Percentiles rank a stretch among this genome's conserved stretches.
phyloP scores from a whole-genome alignment of 352 stramenopile genomes.

The Thalassiosira livingstoniorum region DNA sequence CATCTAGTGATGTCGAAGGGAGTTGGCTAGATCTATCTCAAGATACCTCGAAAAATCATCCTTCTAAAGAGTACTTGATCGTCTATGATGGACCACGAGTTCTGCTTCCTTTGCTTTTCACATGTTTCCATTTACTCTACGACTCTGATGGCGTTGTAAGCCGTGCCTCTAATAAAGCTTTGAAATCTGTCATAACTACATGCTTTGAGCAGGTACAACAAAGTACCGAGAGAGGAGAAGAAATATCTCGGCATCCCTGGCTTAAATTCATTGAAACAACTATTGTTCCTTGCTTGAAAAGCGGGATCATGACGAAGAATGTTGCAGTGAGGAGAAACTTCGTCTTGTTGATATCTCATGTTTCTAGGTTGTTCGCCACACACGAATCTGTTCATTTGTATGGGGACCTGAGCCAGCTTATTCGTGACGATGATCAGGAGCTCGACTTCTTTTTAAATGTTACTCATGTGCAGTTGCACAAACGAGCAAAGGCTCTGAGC shows the following conservation, averaged over 20 bases:
- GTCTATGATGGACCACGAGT: slow-evolving; percentile 44
- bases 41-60: slow-evolving; percentile 14
- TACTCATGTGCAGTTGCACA: slow-evolving; percentile 97
- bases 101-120: slow-evolving; percentile 77
- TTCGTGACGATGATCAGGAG: slow-evolving; percentile 86
- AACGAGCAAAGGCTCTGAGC: slow-evolving; percentile 91
- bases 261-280: slow-evolving; percentile 77
- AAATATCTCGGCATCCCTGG: slow-evolving; percentile 51
- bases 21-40: slow-evolving; percentile 57
- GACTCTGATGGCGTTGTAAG: slow-evolving; percentile 82
- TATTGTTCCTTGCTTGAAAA: slow-evolving; percentile 72
- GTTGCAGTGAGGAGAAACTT: slow-evolving; percentile 70
- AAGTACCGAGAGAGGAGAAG: slow-evolving; percentile 33
- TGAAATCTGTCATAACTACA: slow-evolving; percentile 76
- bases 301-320: slow-evolving; percentile 70
- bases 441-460: slow-evolving; percentile 99
- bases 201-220: slow-evolving; percentile 48
- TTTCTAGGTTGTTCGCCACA: slow-evolving; percentile 65
- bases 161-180: slow-evolving; percentile 73
- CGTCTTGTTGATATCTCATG: slow-evolving; percentile 77
- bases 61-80: slow-evolving; percentile 10
- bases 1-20: slow-evolving; percentile 27
- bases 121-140: slow-evolving; percentile 82
- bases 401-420: slow-evolving; percentile 79
- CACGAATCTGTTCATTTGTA: slow-evolving; percentile 75